Conservation (phyloP, 176 grass and related monocot species). For the Aegilops longissima region DNA sequence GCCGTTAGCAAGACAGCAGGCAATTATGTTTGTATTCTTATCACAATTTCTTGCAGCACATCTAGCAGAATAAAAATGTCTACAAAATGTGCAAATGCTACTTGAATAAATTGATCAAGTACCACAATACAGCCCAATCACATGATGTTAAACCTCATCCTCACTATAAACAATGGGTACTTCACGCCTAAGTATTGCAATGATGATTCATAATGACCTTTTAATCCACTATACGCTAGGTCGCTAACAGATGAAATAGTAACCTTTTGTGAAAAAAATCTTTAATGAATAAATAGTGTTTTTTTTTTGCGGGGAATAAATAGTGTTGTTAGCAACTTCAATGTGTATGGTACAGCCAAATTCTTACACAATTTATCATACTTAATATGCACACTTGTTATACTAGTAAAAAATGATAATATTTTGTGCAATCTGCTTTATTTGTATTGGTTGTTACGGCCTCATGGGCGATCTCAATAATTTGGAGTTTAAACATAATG, state of each 20-base stretch:
- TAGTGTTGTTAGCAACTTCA: background rate
- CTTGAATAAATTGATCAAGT: background rate
- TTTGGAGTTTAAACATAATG: background rate
- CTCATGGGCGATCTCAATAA: background rate
- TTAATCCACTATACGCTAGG: background rate
- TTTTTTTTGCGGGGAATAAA: background rate
- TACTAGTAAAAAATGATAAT: background rate
- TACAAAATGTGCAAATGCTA: background rate
- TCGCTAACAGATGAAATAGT: background rate
- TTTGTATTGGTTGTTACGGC: constrained; percentile 16
- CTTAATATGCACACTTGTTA: background rate
- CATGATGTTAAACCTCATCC: background rate
- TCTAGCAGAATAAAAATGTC: background rate
- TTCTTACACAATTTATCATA: background rate
- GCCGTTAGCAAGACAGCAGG: background rate
- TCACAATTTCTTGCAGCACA: background rate
- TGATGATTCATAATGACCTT: background rate
- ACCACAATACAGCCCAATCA: background rate
- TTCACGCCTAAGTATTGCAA: background rate
- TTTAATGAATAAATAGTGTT: background rate
- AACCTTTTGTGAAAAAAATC: background rate
- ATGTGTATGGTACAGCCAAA: background rate
- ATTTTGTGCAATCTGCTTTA: background rate
- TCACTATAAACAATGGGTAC: background rate
- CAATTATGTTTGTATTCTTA: background rate